A percentile compares a stretch with the other conserved stretches of the same genome.
Conservation (phyloP, 305 asterid species). For the Fraxinus greggii region DNA sequence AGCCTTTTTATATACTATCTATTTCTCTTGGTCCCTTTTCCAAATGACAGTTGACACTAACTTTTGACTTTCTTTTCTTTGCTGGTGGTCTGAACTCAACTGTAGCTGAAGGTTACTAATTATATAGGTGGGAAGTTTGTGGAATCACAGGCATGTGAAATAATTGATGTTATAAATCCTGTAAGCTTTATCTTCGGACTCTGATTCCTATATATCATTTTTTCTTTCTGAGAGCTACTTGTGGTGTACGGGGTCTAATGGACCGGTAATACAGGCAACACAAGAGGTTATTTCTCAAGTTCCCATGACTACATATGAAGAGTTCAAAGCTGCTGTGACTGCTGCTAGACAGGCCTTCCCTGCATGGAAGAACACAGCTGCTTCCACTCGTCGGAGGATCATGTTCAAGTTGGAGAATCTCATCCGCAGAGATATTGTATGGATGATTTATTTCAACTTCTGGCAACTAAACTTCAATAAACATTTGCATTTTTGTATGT, state of each 20-base stretch:
- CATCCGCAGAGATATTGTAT: slow-evolving; percentile 37
- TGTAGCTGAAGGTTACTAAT: slow-evolving; percentile 38
- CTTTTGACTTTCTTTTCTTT: neutral
- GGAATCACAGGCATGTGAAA: slow-evolving; percentile 35
- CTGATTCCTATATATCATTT: neutral
- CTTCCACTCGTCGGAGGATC: slow-evolving; percentile 36
- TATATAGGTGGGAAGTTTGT: slow-evolving; percentile 42
- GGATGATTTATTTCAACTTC: slow-evolving; percentile 11
- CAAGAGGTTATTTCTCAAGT: slow-evolving; percentile 50
- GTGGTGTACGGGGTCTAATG: slow-evolving; percentile 1
- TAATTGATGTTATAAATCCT: slow-evolving; percentile 43
- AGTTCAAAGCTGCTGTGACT: slow-evolving; percentile 41
- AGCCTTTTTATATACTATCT: neutral
- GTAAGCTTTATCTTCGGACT: slow-evolving; percentile 27
- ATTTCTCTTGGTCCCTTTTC: slow-evolving; percentile 1
- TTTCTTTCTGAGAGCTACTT: neutral
- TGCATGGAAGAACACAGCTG: slow-evolving; percentile 41
- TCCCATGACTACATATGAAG: slow-evolving; percentile 44
- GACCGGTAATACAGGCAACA: slow-evolving; percentile 33
- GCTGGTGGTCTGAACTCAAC: slow-evolving; percentile 4
- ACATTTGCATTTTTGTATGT: slow-evolving; percentile 16
- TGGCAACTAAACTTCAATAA: slow-evolving; percentile 12
- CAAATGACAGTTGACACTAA: neutral
- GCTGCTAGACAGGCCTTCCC: slow-evolving; percentile 49
- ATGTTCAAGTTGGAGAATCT: slow-evolving; percentile 43